Conservation (phyloP, 495 filamentous ascomycete species). For the Penicillium chermesinum region DNA sequence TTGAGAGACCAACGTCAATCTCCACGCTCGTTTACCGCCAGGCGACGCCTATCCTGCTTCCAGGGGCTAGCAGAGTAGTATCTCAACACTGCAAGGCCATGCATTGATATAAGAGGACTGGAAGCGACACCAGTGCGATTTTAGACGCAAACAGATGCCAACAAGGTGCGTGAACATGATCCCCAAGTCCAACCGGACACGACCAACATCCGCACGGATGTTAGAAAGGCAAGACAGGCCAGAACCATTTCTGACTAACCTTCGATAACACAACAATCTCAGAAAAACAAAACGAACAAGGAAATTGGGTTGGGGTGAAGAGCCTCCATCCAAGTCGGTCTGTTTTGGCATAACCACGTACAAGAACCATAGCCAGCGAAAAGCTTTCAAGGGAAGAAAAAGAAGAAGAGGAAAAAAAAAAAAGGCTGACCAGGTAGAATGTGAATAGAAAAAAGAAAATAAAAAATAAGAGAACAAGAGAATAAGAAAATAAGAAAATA, state of each 20-base stretch:
- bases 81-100: constrained; percentile 20
- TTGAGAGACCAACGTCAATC: constrained; percentile 19
- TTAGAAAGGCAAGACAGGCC: constrained; percentile 4
- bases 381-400: constrained; percentile 14
- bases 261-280: constrained; percentile 26
- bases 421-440: constrained; percentile 18
- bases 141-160: constrained; percentile 14
- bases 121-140: constrained; percentile 8
- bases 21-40: constrained; percentile 17
- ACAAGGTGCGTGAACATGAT: constrained; percentile 17
- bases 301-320: constrained; percentile 16
- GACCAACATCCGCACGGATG: constrained; percentile 19
- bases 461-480: constrained; percentile 18
- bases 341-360: constrained; percentile 44
- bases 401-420: constrained; percentile 25
- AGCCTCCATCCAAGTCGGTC: constrained; percentile 35
- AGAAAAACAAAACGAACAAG: constrained; percentile 16
- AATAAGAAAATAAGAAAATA: constrained; percentile 22
- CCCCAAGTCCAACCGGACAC: constrained; percentile 14
- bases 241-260: background rate
- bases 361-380: background rate
- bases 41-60: constrained; percentile 4
- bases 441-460: constrained; percentile 5
- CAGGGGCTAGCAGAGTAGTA: constrained; percentile 10
- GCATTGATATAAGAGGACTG: constrained; percentile 1